Percentiles rank a stretch among this genome's conserved stretches.
Conservation (phyloP, 345 rosid species). For the Excoecaria agallocha region DNA sequence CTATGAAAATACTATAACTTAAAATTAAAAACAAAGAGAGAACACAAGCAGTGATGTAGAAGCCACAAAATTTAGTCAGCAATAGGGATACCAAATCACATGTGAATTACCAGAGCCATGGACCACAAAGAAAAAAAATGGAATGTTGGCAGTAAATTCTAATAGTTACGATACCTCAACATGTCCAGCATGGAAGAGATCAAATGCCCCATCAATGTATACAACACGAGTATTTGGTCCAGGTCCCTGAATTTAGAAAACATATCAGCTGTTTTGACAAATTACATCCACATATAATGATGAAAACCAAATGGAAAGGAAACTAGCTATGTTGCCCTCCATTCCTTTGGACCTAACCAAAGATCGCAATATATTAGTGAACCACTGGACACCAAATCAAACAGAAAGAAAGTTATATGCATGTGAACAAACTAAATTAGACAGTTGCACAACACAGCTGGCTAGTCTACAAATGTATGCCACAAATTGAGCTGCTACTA, state of each 20-base stretch:
- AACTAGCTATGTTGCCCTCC: neutral
- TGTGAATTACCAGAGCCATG: neutral
- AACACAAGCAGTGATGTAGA: neutral
- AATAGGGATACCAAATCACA: conserved; percentile 4
- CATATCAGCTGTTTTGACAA: neutral
- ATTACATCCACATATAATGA: neutral
- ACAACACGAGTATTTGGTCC: conserved; percentile 78
- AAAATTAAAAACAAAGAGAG: neutral
- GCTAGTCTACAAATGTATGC: too few species aligned
- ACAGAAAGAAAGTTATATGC: neutral
- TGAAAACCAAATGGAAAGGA: neutral
- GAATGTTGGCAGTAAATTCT: conserved; percentile 10
- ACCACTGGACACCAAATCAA: too few species aligned
- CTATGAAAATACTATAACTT: neutral
- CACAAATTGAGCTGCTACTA: neutral
- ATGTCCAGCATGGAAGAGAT: conserved; percentile 99
- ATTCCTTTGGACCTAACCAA: neutral
- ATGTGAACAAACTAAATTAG: neutral
- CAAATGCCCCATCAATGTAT: conserved; percentile 95
- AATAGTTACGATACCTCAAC: conserved; percentile 61
- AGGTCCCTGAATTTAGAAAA: conserved; percentile 56
- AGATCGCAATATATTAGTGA: neutral
- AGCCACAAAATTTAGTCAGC: neutral
- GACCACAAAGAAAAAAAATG: neutral
- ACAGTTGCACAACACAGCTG: neutral